Evolutionary conservation across 495 filamentous ascomycete genomes (phyloP).

Genomic region (Hypoxylon subgilvum): DNA sequence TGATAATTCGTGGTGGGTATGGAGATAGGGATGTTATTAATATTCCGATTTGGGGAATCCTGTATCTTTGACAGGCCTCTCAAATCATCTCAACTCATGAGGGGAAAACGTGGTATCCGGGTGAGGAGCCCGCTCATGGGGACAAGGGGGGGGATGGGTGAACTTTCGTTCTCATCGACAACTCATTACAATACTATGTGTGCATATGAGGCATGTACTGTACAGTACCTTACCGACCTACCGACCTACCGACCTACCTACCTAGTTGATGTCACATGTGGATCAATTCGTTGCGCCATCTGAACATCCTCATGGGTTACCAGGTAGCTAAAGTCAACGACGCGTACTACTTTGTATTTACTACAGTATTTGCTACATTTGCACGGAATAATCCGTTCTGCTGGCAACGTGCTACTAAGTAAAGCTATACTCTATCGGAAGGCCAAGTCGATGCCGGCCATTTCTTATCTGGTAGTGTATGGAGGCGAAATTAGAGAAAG

Average conservation of each 20-base stretch:
- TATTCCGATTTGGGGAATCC: conserved; percentile 34
- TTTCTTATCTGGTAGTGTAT: no score
- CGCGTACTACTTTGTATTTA: conserved; percentile 7
- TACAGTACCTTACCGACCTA: background rate
- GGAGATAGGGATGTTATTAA: conserved; percentile 27
- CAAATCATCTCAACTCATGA: conserved; percentile 22
- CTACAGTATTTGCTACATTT: background rate
- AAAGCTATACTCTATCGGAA: no score
- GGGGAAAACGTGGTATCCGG: conserved; percentile 38
- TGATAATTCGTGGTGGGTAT: conserved; percentile 2
- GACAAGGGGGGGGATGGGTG: conserved; percentile 14
- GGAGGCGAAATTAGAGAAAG: conserved; percentile 1
- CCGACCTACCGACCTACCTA: no score
- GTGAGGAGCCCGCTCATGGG: conserved; percentile 30
- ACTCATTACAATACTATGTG: background rate
- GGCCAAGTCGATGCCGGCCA: no score
- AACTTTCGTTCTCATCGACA: conserved; percentile 21
- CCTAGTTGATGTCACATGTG: conserved; percentile 31
- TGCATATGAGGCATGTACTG: background rate
- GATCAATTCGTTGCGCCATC: conserved; percentile 18
- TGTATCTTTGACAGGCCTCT: conserved; percentile 30
- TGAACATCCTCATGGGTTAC: conserved; percentile 5
- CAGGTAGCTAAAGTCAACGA: conserved; percentile 18
- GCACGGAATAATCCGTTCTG: no score
- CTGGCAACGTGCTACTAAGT: no score